Percentiles rank a stretch among this genome's conserved stretches.
These are phyloP conservation scores for Phytophthora crassamura DNA, from an alignment of 352 stramenopile species.

Conservation along the genomic window DNA sequence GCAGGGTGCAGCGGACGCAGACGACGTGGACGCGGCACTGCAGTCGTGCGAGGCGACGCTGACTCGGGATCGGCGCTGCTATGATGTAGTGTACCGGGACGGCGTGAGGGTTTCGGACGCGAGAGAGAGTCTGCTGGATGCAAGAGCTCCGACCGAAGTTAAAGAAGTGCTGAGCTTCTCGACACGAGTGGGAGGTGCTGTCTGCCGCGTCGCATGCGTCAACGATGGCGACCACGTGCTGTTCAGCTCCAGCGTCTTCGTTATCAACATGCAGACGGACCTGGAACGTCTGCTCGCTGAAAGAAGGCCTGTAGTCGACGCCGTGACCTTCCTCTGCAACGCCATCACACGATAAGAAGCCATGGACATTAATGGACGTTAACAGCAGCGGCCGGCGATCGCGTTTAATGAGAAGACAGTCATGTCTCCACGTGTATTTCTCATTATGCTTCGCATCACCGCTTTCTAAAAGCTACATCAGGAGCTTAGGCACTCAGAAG, in stretches of 20 bases:
- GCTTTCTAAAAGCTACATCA: conserved; percentile 50
- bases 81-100: conserved; percentile 53
- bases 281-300: conserved; percentile 18
- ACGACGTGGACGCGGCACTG: conserved; percentile 19
- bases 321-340: conserved; percentile 18
- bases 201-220: conserved; percentile 48
- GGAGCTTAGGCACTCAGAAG: conserved; percentile 96
- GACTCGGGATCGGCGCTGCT: conserved; percentile 40
- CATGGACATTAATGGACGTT: no score
- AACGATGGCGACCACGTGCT: conserved; percentile 7
- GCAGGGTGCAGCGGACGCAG: neutral
- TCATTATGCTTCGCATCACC: conserved; percentile 82
- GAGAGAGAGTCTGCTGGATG: conserved; percentile 40
- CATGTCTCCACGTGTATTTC: conserved; percentile 70
- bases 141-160: conserved; percentile 1
- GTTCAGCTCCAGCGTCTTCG: conserved; percentile 39
- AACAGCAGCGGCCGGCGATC: neutral
- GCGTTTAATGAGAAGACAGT: conserved; percentile 36
- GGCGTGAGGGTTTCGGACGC: conserved; percentile 37
- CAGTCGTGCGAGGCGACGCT: conserved; percentile 19
- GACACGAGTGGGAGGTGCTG: conserved; percentile 33
- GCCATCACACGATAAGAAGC: no score
- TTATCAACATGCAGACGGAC: conserved; percentile 33
- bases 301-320: neutral
- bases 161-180: conserved; percentile 67